Conservation (phyloP, 2,329 filamentous ascomycete species). For the Rutstroemia sp. region DNA sequence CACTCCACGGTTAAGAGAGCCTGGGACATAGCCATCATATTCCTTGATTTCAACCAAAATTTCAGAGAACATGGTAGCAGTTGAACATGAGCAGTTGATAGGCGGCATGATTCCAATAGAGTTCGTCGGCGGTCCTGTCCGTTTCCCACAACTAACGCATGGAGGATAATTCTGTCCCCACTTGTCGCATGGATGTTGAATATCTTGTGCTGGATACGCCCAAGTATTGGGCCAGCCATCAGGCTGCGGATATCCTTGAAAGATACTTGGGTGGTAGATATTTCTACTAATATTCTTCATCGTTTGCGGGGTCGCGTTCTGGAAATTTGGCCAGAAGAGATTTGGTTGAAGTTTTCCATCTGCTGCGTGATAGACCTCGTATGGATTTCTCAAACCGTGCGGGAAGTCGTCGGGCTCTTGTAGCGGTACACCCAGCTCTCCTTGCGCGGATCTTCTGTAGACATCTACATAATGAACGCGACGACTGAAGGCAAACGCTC, state of each 20-base stretch:
- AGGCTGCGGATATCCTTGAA: not conserved
- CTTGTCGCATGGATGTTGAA: slow-evolving; percentile 3
- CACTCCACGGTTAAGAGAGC: not conserved
- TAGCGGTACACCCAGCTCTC: not conserved
- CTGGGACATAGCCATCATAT: not conserved
- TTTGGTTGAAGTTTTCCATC: not conserved
- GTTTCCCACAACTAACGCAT: not conserved
- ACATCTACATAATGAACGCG: slow-evolving; percentile 1
- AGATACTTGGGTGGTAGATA: not conserved
- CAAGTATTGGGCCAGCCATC: not conserved
- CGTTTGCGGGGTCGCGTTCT: not conserved
- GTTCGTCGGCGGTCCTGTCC: not conserved
- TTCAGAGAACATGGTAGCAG: not conserved
- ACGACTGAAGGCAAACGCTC: slow-evolving; percentile 1
- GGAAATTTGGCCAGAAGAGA: not conserved
- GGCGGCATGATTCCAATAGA: too few species aligned
- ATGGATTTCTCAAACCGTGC: not conserved
- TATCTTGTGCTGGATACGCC: slow-evolving; percentile 3
- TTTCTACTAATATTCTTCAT: not conserved
- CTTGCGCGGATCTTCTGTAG: not conserved
- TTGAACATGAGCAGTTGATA: too few species aligned
- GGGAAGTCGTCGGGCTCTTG: not conserved
- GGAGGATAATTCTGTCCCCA: slow-evolving; percentile 1
- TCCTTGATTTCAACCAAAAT: not conserved
- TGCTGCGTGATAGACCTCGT: not conserved